Evolutionary conservation across 179 eudicot genomes (phyloP).

Genomic region (Carnegiea gigantea): DNA sequence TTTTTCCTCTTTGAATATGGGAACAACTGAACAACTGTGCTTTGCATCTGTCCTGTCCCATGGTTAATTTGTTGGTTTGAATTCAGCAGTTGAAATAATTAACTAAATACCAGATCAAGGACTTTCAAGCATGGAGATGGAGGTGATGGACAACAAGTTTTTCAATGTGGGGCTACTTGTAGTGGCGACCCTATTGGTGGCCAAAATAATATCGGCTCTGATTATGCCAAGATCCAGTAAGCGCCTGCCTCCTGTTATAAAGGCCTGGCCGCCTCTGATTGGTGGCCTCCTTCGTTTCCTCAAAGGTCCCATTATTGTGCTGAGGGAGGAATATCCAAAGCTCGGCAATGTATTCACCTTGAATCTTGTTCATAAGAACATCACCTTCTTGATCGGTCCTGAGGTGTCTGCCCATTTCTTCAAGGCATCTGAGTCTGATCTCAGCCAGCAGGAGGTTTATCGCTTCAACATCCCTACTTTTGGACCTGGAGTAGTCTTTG

Average conservation of each 20-base stretch:
- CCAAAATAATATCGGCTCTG: slow-evolving; percentile 56
- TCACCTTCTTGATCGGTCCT: slow-evolving; percentile 83
- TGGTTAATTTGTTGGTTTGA: neutral
- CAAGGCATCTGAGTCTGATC: slow-evolving; percentile 78
- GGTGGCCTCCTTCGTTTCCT: slow-evolving; percentile 74
- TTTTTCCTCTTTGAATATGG: too few relatives aligned
- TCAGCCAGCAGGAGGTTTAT: slow-evolving; percentile 88
- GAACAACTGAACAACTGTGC: neutral
- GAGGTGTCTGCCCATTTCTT: slow-evolving; percentile 93
- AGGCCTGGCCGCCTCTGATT: slow-evolving; percentile 50
- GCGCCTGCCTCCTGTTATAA: slow-evolving; percentile 68
- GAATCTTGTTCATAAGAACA: slow-evolving; percentile 62
- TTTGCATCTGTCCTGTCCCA: neutral
- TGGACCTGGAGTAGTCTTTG: slow-evolving; percentile 87
- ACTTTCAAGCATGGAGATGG: neutral
- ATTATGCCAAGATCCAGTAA: slow-evolving; percentile 54
- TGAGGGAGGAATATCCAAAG: slow-evolving; percentile 72
- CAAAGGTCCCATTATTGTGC: slow-evolving; percentile 66
- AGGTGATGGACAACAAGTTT: slow-evolving; percentile 33
- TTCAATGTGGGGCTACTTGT: slow-evolving; percentile 57
- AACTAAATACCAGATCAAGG: neutral
- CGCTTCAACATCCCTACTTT: slow-evolving; percentile 82
- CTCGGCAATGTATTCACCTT: slow-evolving; percentile 81
- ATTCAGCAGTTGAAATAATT: neutral
- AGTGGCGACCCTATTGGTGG: slow-evolving; percentile 54